phyloP scores from a whole-genome alignment of 768 basidiomycete species.

The Naganishia vishniacii region DNA sequence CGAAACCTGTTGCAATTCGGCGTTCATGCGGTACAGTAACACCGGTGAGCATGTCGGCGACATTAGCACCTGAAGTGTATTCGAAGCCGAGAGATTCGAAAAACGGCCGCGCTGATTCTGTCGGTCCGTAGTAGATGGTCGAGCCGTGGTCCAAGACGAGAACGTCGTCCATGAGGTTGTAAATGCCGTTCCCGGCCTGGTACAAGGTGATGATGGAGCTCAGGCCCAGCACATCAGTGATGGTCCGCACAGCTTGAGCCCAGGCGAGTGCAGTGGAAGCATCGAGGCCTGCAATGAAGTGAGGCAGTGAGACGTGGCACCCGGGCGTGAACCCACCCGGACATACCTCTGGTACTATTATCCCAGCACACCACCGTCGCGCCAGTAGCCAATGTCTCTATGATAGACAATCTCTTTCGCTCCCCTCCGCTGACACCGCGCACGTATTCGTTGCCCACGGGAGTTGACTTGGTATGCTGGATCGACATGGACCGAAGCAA shows the following conservation, averaged over 20 bases:
- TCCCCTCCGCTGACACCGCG: conserved; percentile 44
- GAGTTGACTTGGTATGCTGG: conserved; percentile 39
- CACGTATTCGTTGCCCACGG: conserved; percentile 49
- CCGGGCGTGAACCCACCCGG: neutral
- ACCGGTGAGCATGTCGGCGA: conserved; percentile 30
- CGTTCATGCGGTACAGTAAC: conserved; percentile 26
- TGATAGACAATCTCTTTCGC: conserved; percentile 27
- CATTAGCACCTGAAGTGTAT: conserved; percentile 26
- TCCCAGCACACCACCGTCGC: conserved; percentile 27
- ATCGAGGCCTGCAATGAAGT: conserved; percentile 22
- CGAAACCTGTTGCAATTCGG: conserved; percentile 2
- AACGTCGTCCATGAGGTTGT: conserved; percentile 32
- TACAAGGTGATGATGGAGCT: conserved; percentile 26
- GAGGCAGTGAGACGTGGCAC: neutral
- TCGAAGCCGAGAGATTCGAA: conserved; percentile 33
- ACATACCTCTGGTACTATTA: conserved; percentile 28
- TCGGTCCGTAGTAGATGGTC: conserved; percentile 31
- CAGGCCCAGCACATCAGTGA: conserved; percentile 27
- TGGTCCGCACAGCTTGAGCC: conserved; percentile 23
- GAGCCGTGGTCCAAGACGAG: conserved; percentile 28
- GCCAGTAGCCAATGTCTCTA: conserved; percentile 26
- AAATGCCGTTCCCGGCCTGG: conserved; percentile 33
- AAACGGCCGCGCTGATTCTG: conserved; percentile 23
- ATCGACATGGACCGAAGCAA: conserved; percentile 43
- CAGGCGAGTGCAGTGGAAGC: conserved; percentile 29